Conservation (phyloP, 768 basidiomycete species). For the Hydnomerulius pinastri region DNA sequence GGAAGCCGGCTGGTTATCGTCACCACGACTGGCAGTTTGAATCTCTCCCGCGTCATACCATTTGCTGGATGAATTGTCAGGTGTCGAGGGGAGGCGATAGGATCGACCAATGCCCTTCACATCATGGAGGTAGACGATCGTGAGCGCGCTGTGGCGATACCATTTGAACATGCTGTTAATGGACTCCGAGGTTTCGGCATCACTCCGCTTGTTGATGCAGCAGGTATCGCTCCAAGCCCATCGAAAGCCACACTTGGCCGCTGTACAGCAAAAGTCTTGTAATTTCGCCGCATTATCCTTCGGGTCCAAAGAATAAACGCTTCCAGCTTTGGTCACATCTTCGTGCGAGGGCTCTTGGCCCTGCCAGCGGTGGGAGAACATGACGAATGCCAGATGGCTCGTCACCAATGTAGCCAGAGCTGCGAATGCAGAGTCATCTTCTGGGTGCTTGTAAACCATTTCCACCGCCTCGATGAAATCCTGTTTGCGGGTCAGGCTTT, state of each 20-base stretch:
- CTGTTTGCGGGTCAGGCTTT: constrained; percentile 8
- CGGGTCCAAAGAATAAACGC: constrained; percentile 20
- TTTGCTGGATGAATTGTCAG: background rate
- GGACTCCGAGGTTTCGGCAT: constrained; percentile 27
- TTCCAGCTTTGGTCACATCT: constrained; percentile 12
- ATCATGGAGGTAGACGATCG: constrained; percentile 31
- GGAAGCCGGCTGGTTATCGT: background rate
- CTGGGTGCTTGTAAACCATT: background rate
- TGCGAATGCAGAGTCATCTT: background rate
- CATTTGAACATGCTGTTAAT: constrained; percentile 32
- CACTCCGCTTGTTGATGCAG: constrained; percentile 27
- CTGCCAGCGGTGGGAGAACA: constrained; percentile 31
- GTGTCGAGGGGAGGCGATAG: background rate
- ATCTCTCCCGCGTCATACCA: background rate
- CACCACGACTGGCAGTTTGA: background rate
- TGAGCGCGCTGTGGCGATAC: constrained; percentile 27
- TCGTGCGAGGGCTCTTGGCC: constrained; percentile 15
- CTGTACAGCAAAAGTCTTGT: constrained; percentile 30
- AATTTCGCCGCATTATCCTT: constrained; percentile 16
- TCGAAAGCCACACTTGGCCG: constrained; percentile 31
- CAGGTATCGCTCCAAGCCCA: constrained; percentile 34
- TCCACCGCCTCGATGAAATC: constrained; percentile 6
- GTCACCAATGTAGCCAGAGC: constrained; percentile 13
- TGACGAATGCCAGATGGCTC: constrained; percentile 25
- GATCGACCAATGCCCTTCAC: constrained; percentile 19